Base-by-base conservation (phyloP, 2,329 filamentous ascomycete species). In the Ceratocystis albifundus region DNA sequence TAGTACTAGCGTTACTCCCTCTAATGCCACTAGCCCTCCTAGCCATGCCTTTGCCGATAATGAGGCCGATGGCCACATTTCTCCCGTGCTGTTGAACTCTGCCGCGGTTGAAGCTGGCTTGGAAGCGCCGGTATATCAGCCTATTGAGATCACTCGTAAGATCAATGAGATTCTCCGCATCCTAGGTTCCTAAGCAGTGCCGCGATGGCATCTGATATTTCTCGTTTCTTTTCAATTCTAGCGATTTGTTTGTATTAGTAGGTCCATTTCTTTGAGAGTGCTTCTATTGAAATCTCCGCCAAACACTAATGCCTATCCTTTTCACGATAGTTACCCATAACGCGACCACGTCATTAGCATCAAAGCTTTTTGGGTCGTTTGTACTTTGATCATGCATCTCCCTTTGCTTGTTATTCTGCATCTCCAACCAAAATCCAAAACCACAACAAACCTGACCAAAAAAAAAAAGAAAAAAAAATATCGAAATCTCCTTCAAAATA, bases 381-480 rank as follows among this genome's bases (percentile, higher is more conserved):
- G 7, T 36, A 32, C 32, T 59, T n/a, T 59, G n/a, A 12, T 59
- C 55, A 30, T n/a, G 15, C 22, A 59, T 59, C 22, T 15, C 30
- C 30, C 30, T 28, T 12, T 17, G 28, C 15, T 57, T 57, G 5
- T 57, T 28, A 57, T n/a, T 22, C 25, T 22, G 25, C 30, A 12
- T 30, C 22, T n/a, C 22, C 12, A 7, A 50, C 6, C 3, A 50
- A 5, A 10, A n/a, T 20, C n/a, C 22, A 50, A 20, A 59, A n/a
- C 12, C 55, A 36, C 25, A 22, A 59, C 28, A 59, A 36, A 3
- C n/a, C 25, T 8, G 4, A 59, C 15, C 36, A 59, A 59, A 59
- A 59, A 59, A 59, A 59, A 59, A 59, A 59, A 59, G n/a, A n/a
- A n/a, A 59, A 59, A 59, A 59, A 59, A 59, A 59, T 3, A n/a